Conservation (phyloP, 345 rosid genomes). For the Aethionema arabicum region DNA sequence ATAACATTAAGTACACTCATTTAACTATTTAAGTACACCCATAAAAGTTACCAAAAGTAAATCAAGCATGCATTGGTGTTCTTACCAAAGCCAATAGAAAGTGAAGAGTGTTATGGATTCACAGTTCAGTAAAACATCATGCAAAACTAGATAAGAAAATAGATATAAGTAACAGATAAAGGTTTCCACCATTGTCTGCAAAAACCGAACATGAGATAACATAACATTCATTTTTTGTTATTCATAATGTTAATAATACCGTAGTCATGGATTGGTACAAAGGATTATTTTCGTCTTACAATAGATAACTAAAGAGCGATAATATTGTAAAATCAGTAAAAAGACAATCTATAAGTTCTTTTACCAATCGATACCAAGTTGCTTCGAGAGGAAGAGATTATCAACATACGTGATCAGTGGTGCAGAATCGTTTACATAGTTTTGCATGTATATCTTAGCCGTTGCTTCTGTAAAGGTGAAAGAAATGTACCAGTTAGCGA, state of each 20-base stretch:
- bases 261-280: conserved; percentile 2
- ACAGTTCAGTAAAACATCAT: too few species aligned
- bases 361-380: conserved; percentile 89
- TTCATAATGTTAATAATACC: background rate
- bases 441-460: conserved; percentile 73
- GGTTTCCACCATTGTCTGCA: too few species aligned
- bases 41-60: too few species aligned
- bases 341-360: conserved; percentile 19
- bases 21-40: too few species aligned
- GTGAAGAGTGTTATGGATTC: too few species aligned
- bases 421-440: conserved; percentile 53
- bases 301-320: conserved; percentile 4
- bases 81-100: too few species aligned
- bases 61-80: too few species aligned
- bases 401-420: conserved; percentile 65
- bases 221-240: background rate
- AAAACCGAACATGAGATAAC: too few species aligned
- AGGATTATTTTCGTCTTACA: conserved; percentile 11
- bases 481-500: background rate
- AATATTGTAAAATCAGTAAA: too few species aligned
- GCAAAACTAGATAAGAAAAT: too few species aligned
- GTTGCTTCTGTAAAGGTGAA: conserved; percentile 52
- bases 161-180: too few species aligned
- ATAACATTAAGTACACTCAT: too few species aligned
- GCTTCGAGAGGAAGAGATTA: conserved; percentile 61